Conservation (phyloP, 495 filamentous ascomycete genomes). For the Monascus purpureus region DNA sequence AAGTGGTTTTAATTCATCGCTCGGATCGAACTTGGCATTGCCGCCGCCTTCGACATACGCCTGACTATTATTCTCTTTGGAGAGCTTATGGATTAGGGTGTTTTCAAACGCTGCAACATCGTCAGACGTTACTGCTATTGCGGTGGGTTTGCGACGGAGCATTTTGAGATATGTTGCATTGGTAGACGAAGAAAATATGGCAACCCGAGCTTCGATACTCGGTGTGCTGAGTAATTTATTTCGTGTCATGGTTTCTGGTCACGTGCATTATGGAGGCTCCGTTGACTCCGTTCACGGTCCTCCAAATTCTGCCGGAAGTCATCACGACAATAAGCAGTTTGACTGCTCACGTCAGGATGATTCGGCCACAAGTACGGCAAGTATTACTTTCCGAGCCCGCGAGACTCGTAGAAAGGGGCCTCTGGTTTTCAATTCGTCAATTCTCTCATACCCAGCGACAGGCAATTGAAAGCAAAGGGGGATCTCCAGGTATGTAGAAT, state of each 20-base stretch:
- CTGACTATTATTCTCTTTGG: conserved; percentile 12
- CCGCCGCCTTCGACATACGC: conserved; percentile 9
- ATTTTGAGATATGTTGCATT: conserved; percentile 26
- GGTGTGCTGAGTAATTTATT: too few species aligned
- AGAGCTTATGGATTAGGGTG: conserved; percentile 19
- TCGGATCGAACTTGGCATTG: conserved; percentile 33
- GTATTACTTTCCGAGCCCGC: conserved; percentile 8
- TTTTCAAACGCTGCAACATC: conserved; percentile 70
- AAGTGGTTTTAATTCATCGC: conserved; percentile 43
- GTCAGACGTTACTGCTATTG: conserved; percentile 63
- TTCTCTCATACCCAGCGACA: conserved; percentile 16
- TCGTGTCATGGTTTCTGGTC: too few species aligned
- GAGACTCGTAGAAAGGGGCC: conserved; percentile 5
- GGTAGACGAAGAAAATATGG: neutral
- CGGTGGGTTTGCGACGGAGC: conserved; percentile 71
- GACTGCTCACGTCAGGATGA: conserved; percentile 15
- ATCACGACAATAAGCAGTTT: too few species aligned
- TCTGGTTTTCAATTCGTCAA: conserved; percentile 9
- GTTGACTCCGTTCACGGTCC: too few species aligned
- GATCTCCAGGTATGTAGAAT: conserved; percentile 15
- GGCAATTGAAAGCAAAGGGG: conserved; percentile 8
- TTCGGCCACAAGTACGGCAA: conserved; percentile 15
- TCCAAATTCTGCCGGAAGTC: too few species aligned
- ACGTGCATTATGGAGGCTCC: too few species aligned
- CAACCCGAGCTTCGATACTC: conserved; percentile 1